Evolutionary conservation across 345 rosid genomes (phyloP).

Genomic region (Psidium friedrichsthalianum): DNA sequence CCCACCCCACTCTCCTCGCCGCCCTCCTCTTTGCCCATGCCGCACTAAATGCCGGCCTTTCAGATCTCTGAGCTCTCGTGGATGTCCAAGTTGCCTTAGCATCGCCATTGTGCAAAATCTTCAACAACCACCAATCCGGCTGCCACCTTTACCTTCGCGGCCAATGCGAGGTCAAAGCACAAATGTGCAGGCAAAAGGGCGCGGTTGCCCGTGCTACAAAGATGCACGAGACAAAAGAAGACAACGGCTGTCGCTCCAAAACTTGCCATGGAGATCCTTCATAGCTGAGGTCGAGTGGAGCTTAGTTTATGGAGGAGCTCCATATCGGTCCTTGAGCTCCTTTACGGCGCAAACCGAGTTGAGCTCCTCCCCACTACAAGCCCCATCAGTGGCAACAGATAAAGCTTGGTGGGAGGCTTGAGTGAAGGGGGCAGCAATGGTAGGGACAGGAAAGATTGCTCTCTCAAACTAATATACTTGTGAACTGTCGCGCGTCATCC

Average conservation of each 20-base stretch:
- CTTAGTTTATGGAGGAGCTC: neutral
- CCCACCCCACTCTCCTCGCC: neutral
- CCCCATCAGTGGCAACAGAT: neutral
- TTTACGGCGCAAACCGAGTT: neutral
- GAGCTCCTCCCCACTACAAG: neutral
- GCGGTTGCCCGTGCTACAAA: neutral
- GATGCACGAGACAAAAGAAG: neutral
- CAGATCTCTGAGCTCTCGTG: neutral
- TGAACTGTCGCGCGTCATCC: no score
- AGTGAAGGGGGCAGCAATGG: neutral
- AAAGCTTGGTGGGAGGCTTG: neutral
- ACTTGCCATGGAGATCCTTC: neutral
- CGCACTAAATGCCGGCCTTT: neutral
- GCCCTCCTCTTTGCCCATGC: neutral
- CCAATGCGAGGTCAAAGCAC: neutral
- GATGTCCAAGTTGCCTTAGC: neutral
- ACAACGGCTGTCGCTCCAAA: neutral
- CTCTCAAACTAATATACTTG: no score
- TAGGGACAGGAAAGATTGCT: neutral
- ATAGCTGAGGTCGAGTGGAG: neutral
- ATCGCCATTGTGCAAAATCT: neutral
- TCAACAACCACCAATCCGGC: no score
- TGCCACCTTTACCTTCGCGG: fast-evolving
- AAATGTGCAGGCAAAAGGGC: neutral
- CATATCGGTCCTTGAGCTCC: neutral